Base-by-base conservation (phyloP, 495 filamentous ascomycete genomes). In the Cladorrhinum samala region DNA sequence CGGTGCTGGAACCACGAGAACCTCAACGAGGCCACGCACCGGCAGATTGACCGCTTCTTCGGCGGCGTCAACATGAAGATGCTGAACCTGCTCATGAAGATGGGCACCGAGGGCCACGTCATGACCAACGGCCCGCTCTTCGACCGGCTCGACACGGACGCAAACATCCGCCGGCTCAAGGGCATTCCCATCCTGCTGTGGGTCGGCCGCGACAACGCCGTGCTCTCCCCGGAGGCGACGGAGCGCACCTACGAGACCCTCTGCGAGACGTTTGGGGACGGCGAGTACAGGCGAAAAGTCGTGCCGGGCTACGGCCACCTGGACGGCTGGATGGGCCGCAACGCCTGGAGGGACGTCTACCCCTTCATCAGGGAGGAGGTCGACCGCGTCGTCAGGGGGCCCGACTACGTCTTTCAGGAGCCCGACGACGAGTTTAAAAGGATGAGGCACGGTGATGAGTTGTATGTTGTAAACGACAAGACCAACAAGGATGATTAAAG, bases 231-330 rank as follows among this genome's bases (percentile, higher is more conserved):
- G 13, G 74, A 78, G 68, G 71, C 73, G 30, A 87, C 81, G 8
- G 73, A 80, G 50, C 68, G 65, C 42, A 78, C 78, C 18, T 85
- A 83, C 56, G 75, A 79, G 61, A 59, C 77, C 42, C 68, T 86
- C 27, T 72, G 77, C 38, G 69, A 80, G 20, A 58, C 56, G 14
- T 84, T 86, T 64, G 52, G 56, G 18, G 70, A 67, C 39, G 61
- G 70, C 14, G 49, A 71, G 44, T 86, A 85, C 62, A 69, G 68
- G 37, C 66, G 82, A 16, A 58, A 70, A 18, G 72, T 84, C 6
- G 74, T 84, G 7, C 74, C 79, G 7, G 78, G 79, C n/a, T 83
- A 85, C 52, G 84, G 84, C 20, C 84, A 87, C 60, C 61, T 87
- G 48, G 84, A 87, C 67, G 74, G 73, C 46, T 85, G 83, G 78